A percentile compares a stretch with the other conserved stretches of the same genome.
phyloP scores from a whole-genome alignment of 192 early-diverging fungal species.

The Thamnidium elegans region DNA sequence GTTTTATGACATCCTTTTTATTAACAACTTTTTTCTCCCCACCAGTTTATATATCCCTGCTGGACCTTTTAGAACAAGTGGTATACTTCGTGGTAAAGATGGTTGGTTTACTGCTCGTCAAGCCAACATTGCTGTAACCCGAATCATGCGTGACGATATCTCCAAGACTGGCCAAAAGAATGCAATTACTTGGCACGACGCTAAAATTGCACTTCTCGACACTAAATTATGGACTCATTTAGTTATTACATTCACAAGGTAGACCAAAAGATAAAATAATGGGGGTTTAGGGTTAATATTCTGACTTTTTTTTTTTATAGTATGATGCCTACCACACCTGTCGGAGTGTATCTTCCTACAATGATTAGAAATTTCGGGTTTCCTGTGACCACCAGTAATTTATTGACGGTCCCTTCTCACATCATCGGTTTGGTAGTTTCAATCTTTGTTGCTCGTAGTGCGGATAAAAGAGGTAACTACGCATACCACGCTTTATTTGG shows the following conservation, averaged over 20 bases:
- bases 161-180: constrained; percentile 41
- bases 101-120: constrained; percentile 52
- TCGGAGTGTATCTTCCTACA: constrained; percentile 20
- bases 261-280: not conserved
- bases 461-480: constrained; percentile 21
- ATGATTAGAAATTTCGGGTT: constrained; percentile 21
- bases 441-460: constrained; percentile 11
- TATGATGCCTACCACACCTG: constrained; percentile 19
- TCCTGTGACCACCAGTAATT: constrained; percentile 20
- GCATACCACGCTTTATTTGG: constrained; percentile 17
- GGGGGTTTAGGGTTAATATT: not conserved
- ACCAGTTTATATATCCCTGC: constrained; percentile 51
- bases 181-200: constrained; percentile 7
- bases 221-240: constrained; percentile 28
- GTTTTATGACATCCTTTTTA: no score
- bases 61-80: constrained; percentile 35
- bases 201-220: constrained; percentile 9
- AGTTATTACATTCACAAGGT: constrained; percentile 21
- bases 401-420: constrained; percentile 18
- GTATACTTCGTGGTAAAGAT: constrained; percentile 32
- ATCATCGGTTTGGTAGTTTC: constrained; percentile 15
- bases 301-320: constrained; percentile 2
- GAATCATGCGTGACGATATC: constrained; percentile 58
- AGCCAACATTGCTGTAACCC: constrained; percentile 53
- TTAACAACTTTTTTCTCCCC: not conserved